Evolutionary conservation across 2,329 filamentous ascomycete genomes (phyloP), one percentile per base, ranked within the genome.

Genomic region (Colletotrichum horii): DNA sequence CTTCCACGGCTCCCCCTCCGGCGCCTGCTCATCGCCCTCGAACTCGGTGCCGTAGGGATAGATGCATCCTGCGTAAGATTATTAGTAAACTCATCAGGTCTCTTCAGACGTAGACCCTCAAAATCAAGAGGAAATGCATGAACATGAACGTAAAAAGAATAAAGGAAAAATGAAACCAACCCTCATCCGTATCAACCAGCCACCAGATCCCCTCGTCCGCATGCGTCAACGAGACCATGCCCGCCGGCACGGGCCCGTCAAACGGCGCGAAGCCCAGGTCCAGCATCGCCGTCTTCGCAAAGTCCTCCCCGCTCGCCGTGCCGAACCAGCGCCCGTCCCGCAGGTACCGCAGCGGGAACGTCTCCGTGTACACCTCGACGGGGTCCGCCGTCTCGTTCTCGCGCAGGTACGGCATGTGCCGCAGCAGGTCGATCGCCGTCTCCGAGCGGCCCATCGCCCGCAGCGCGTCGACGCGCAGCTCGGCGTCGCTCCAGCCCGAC

Each of bases 381-480:
- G 70, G 58, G 56, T 75, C 74, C 4, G 62, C 64, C 15, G 65
- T 34, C n/a, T 75, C 74, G 65, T 68, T 73, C 48, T 75, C 74
- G 58, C 56, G 71, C 36, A 75, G 71, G 55, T 75, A 76, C 38
- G 75, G 75, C 4, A 76, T 34, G 62, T 71, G 71, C 34, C 75
- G 71, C 52, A 76, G 56, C 36, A 76, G 66, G 36, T 76, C 75
- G 28, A 76, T 64, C 24, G 66, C 75, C 19, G 61, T 36, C 62
- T 76, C 75, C 32, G 71, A 76, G 55, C 75, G 75, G 71, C 75
- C 71, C 75, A 76, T 74, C 66, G 71, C 71, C 66, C 75, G 75
- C 71, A 76, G 75, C 15, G 66, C 71, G 61, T 76, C 75, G 55
- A 76, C 71, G 62, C 66, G 66, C 55, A 76, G 71, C 61, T 76